Evolutionary conservation across 2,329 filamentous ascomycete genomes (phyloP).

Genomic region (Pleomassaria siparia): DNA sequence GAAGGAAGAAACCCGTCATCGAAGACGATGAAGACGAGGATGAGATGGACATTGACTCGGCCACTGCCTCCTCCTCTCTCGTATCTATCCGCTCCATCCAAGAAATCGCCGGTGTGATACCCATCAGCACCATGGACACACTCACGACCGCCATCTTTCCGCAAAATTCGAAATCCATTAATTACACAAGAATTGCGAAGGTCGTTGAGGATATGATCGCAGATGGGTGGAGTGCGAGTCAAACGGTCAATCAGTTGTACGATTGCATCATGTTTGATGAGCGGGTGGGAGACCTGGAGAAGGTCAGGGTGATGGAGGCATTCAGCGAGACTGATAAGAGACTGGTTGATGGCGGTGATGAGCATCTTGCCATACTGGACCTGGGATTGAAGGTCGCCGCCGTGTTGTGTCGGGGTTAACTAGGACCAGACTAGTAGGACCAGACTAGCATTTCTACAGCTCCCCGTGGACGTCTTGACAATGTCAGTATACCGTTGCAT

Average conservation of each 20-base stretch:
- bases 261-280: slow-evolving; percentile 83
- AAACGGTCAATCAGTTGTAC: slow-evolving; percentile 84
- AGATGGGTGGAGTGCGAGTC: slow-evolving; percentile 93
- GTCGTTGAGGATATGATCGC: slow-evolving; percentile 89
- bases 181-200: slow-evolving; percentile 73
- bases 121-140: slow-evolving; percentile 67
- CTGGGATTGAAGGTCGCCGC: slow-evolving; percentile 77
- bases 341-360: slow-evolving; percentile 90
- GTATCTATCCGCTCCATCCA: slow-evolving; percentile 82
- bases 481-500: no score
- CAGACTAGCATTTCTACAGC: no score
- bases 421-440: no score
- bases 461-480: no score
- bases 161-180: slow-evolving; percentile 37
- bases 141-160: slow-evolving; percentile 78
- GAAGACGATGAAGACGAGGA: slow-evolving; percentile 52
- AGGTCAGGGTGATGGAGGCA: slow-evolving; percentile 83
- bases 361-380: slow-evolving; percentile 89
- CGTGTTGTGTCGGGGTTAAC: slow-evolving; percentile 56
- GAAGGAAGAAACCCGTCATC: slow-evolving; percentile 47
- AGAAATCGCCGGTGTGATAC: slow-evolving; percentile 95
- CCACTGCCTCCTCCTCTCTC: slow-evolving; percentile 17
- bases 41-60: slow-evolving; percentile 53
- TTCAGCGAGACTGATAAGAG: slow-evolving; percentile 97
- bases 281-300: slow-evolving; percentile 77